Evolutionary conservation across 495 filamentous ascomycete species (phyloP).

Genomic region (Parathielavia hyrcaniae): DNA sequence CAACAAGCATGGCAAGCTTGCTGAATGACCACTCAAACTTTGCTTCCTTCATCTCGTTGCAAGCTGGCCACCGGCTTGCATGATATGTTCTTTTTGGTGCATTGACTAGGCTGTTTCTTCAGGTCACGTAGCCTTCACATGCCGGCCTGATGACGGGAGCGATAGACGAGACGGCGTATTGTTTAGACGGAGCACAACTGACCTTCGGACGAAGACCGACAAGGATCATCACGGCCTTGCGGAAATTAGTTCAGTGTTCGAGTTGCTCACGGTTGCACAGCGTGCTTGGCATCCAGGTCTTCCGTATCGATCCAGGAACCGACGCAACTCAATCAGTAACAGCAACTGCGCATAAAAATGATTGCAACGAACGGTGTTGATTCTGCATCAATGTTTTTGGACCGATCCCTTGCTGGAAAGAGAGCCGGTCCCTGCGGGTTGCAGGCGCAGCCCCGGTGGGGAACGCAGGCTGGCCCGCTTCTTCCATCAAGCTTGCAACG

Average conservation of each 20-base stretch:
- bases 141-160: too few relatives aligned
- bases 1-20: background rate
- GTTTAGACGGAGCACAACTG: background rate
- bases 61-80: background rate
- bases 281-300: background rate
- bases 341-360: background rate
- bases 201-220: background rate
- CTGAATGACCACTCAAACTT: background rate
- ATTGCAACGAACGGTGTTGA: background rate
- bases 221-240: background rate
- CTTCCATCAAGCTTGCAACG: background rate
- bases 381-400: background rate
- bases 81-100: background rate
- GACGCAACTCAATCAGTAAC: background rate
- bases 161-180: too few relatives aligned
- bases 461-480: background rate
- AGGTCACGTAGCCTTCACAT: too few relatives aligned
- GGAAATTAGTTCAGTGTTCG: background rate
- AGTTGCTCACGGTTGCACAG: background rate
- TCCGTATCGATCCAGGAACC: background rate
- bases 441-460: background rate
- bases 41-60: background rate
- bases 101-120: too few relatives aligned
- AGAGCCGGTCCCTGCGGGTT: constrained; percentile 1
- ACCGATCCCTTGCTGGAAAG: constrained; percentile 4